Percentiles rank a stretch among this genome's conserved stretches.
Conservation (phyloP, 352 stramenopile species). For the Phytophthora ramorum region DNA sequence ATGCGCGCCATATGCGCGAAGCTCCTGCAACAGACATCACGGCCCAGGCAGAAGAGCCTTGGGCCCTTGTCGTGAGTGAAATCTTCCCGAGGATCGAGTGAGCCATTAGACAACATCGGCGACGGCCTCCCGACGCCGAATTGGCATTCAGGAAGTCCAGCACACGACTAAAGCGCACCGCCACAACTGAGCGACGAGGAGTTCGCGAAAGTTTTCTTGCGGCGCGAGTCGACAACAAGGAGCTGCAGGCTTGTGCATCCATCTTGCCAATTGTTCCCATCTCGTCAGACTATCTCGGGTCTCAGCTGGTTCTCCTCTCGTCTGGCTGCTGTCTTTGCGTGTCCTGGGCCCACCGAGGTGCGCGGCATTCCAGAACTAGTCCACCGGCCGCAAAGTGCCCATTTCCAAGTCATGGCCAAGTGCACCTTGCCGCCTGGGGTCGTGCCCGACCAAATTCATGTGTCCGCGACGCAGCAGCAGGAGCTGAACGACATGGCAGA, state of each 20-base stretch:
- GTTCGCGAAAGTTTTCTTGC: slow-evolving; percentile 18
- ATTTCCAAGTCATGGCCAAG: slow-evolving; percentile 17
- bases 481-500: slow-evolving; percentile 53
- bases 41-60: slow-evolving; percentile 21
- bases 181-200: slow-evolving; percentile 22
- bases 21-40: slow-evolving; percentile 28
- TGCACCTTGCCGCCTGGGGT: background rate
- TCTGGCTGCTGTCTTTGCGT: slow-evolving; percentile 17
- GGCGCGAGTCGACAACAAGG: slow-evolving; percentile 21
- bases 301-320: slow-evolving; percentile 5
- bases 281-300: slow-evolving; percentile 23
- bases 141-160: slow-evolving; percentile 1
- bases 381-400: background rate
- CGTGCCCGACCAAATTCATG: slow-evolving; percentile 22
- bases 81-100: background rate
- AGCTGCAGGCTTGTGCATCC: slow-evolving; percentile 13
- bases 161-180: slow-evolving; percentile 2
- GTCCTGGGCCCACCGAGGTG: slow-evolving; percentile 17
- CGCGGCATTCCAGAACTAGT: slow-evolving; percentile 25
- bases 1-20: slow-evolving; percentile 22
- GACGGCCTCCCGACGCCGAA: background rate
- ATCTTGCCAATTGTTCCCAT: slow-evolving; percentile 19
- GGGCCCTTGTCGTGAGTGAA: background rate
- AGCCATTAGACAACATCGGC: background rate
- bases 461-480: slow-evolving; percentile 38